phyloP scores from a whole-genome alignment of 345 rosid genomes.

The Eucalyptus globulus region DNA sequence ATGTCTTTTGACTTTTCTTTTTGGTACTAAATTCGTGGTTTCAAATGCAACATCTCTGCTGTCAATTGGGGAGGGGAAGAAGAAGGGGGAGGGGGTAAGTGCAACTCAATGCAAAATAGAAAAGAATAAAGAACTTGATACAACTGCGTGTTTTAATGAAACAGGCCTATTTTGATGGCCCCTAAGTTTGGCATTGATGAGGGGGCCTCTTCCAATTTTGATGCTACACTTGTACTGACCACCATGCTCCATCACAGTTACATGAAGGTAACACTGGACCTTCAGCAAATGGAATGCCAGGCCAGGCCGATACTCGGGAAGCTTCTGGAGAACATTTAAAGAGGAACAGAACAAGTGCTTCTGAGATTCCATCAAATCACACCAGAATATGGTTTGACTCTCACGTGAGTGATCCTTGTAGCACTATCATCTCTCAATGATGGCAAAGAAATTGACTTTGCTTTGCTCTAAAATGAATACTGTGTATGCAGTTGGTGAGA shows the following conservation, averaged over 20 bases:
- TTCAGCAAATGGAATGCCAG: constrained; percentile 14
- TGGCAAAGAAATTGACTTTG: neutral
- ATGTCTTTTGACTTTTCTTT: neutral
- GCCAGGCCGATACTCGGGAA: constrained; percentile 13
- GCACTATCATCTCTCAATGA: neutral
- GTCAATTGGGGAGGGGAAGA: too few species aligned
- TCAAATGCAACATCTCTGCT: neutral
- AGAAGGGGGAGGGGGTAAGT: neutral
- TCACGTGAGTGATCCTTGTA: constrained; percentile 25
- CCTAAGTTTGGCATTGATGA: constrained; percentile 78
- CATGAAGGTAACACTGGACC: constrained; percentile 1
- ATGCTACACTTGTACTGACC: constrained; percentile 79
- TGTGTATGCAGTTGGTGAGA: neutral
- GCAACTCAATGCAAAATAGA: neutral
- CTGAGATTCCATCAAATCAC: constrained; percentile 67
- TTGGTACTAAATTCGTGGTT: neutral
- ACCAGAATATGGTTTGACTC: constrained; percentile 94
- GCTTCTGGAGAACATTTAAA: constrained; percentile 33
- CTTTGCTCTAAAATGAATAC: neutral
- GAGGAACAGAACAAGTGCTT: constrained; percentile 25
- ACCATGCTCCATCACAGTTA: constrained; percentile 80
- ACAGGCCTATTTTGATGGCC: constrained; percentile 84
- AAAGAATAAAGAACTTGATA: neutral
- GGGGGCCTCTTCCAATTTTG: constrained; percentile 56
- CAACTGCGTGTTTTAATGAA: neutral